Evolutionary conservation across 2,329 filamentous ascomycete genomes (phyloP).

Genomic region (Corinectria fuckeliana): DNA sequence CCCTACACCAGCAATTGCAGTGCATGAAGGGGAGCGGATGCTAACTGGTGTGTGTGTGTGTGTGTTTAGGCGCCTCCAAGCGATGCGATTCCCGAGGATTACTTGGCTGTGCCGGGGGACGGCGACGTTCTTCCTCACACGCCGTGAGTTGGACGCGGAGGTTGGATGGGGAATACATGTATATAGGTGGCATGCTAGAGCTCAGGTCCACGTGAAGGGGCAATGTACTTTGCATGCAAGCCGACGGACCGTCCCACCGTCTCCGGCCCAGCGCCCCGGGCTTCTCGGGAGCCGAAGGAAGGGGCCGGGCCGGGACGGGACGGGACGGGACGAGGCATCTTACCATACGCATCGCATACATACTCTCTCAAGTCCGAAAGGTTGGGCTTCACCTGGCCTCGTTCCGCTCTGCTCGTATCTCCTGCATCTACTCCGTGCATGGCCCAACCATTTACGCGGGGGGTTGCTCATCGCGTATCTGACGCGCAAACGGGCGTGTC

Average conservation of each 20-base stretch:
- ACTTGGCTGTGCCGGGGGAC: conserved; percentile 11
- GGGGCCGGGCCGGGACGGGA: not conserved
- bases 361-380: too few species aligned
- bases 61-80: conserved; percentile 25
- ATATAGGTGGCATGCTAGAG: too few species aligned
- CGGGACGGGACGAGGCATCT: too few species aligned
- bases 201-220: too few species aligned
- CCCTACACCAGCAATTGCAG: fast-evolving
- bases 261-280: not conserved
- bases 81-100: conserved; percentile 25
- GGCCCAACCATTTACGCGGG: not conserved
- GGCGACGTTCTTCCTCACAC: conserved; percentile 24
- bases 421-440: not conserved
- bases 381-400: too few species aligned
- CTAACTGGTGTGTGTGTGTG: not conserved
- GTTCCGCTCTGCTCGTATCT: not conserved
- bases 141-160: conserved; percentile 26
- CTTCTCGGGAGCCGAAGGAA: not conserved
- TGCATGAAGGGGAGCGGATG: not conserved
- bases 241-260: too few species aligned
- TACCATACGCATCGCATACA: too few species aligned
- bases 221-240: too few species aligned
- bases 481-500: not conserved
- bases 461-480: not conserved
- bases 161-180: not conserved